Percentiles rank a stretch among this genome's conserved stretches.
These are phyloP conservation scores for Beauveria bassiana DNA, from an alignment of 2,329 filamentous ascomycete genomes.

Conservation along the genomic window DNA sequence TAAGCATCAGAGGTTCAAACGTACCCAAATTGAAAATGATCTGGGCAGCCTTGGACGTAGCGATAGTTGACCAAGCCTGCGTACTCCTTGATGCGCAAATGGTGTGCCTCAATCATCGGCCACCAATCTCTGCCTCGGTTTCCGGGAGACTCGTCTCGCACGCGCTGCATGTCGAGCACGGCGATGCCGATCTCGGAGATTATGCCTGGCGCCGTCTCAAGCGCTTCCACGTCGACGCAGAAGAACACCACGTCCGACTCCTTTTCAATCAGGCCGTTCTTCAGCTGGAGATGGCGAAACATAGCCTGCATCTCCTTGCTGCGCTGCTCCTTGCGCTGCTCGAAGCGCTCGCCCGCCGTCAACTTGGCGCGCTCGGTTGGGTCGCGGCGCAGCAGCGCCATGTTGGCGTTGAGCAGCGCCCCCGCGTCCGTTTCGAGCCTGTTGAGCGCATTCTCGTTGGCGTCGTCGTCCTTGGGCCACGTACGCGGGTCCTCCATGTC, in stretches of 20 bases:
- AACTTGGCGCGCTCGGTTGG: not conserved
- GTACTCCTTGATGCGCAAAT: conserved; percentile 71
- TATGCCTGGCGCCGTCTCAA: conserved; percentile 55
- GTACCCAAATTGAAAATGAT: conserved; percentile 68
- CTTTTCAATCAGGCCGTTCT: not conserved
- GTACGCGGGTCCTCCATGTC: conserved; percentile 19
- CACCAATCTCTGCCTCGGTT: conserved; percentile 59
- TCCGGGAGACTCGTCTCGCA: conserved; percentile 52
- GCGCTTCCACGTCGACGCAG: conserved; percentile 75
- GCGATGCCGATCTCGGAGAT: conserved; percentile 85
- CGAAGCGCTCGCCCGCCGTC: conserved; percentile 24
- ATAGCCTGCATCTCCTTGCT: conserved; percentile 54
- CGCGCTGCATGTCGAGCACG: conserved; percentile 60
- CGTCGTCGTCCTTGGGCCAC: not conserved
- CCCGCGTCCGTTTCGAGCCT: not conserved
- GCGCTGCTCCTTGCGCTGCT: conserved; percentile 39
- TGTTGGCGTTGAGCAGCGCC: not conserved
- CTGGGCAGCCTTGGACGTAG: conserved; percentile 66
- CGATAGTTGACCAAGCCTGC: conserved; percentile 55
- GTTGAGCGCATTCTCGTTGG: not conserved
- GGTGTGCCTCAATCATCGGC: conserved; percentile 56
- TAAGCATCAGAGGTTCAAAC: not conserved
- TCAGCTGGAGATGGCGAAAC: conserved; percentile 64
- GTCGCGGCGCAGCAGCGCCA: conserved; percentile 1
- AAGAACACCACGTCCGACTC: conserved; percentile 52